These are phyloP conservation scores for Sporisorium exsertum DNA, from an alignment of 1,284 basidiomycete genomes.

Conservation along the genomic window DNA sequence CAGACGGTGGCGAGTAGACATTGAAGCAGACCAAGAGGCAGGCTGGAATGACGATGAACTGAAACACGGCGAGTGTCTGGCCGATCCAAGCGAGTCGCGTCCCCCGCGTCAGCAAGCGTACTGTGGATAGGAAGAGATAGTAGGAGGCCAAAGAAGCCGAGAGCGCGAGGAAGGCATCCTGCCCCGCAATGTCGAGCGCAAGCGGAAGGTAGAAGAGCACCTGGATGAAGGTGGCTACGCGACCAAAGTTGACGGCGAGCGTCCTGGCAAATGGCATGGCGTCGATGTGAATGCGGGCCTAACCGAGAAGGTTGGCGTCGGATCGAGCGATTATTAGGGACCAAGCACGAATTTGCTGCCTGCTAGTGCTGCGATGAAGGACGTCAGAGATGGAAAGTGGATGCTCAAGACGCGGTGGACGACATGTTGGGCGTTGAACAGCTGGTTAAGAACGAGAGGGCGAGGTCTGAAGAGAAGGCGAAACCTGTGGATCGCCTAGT, in stretches of 20 bases:
- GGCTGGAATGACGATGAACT: slow-evolving; percentile 65
- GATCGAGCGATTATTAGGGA: too few species aligned
- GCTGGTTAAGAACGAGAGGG: background rate
- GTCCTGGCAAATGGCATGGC: slow-evolving; percentile 43
- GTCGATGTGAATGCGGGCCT: background rate
- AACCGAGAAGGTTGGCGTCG: too few species aligned
- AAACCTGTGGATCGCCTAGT: background rate
- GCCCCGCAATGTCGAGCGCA: slow-evolving; percentile 66
- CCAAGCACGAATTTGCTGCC: too few species aligned
- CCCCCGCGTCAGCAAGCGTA: slow-evolving; percentile 48
- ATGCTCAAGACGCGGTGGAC: slow-evolving; percentile 4
- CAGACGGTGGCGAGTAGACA: slow-evolving; percentile 62
- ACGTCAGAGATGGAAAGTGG: background rate
- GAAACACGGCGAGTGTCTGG: slow-evolving; percentile 59
- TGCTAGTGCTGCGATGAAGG: background rate
- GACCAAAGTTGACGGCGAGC: slow-evolving; percentile 53
- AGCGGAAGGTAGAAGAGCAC: slow-evolving; percentile 67
- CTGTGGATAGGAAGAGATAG: slow-evolving; percentile 62
- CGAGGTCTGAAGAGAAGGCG: background rate
- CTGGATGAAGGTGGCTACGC: slow-evolving; percentile 61
- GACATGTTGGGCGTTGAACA: slow-evolving; percentile 3
- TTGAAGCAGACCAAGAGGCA: slow-evolving; percentile 64
- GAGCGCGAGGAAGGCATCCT: slow-evolving; percentile 67
- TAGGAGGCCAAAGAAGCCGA: slow-evolving; percentile 65
- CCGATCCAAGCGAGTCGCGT: slow-evolving; percentile 57